These are phyloP conservation scores for Neurospora sublineolata DNA, from an alignment of 495 filamentous ascomycete genomes.

Conservation along the genomic window DNA sequence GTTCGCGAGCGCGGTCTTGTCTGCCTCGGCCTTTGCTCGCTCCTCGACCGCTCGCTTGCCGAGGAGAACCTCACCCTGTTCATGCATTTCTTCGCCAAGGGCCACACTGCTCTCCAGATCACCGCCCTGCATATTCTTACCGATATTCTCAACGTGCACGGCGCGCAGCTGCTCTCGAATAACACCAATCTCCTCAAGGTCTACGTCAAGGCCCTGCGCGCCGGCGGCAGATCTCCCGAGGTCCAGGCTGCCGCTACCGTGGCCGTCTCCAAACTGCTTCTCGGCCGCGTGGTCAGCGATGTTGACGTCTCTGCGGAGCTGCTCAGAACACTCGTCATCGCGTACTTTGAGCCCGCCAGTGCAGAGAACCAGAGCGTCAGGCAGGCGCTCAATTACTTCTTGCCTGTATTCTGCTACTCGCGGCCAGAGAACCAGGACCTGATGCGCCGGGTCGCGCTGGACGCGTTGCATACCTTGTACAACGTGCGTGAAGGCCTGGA, in stretches of 20 bases:
- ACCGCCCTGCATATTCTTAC: slow-evolving; percentile 87
- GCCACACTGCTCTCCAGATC: slow-evolving; percentile 77
- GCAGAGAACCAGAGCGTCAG: slow-evolving; percentile 73
- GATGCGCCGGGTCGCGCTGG: slow-evolving; percentile 60
- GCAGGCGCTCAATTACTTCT: slow-evolving; percentile 86
- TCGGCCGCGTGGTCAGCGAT: slow-evolving; percentile 55
- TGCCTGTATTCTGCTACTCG: slow-evolving; percentile 89
- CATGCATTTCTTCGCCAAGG: slow-evolving; percentile 90
- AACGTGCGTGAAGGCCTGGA: slow-evolving; percentile 59
- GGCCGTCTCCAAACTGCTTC: slow-evolving; percentile 75
- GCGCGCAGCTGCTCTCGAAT: slow-evolving; percentile 53
- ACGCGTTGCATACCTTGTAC: slow-evolving; percentile 54
- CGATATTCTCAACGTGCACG: slow-evolving; percentile 83
- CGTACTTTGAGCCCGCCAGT: slow-evolving; percentile 86
- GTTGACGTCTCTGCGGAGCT: slow-evolving; percentile 50
- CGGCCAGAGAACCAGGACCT: slow-evolving; percentile 64
- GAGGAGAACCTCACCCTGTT: slow-evolving; percentile 90
- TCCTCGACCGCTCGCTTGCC: slow-evolving; percentile 83
- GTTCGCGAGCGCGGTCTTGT: slow-evolving; percentile 82
- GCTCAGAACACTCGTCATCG: slow-evolving; percentile 66
- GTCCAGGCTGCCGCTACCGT: slow-evolving; percentile 76
- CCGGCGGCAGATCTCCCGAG: slow-evolving; percentile 50
- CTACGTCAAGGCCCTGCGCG: slow-evolving; percentile 64
- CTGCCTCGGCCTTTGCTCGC: slow-evolving; percentile 80
- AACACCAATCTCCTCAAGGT: slow-evolving; percentile 58